Conservation (phyloP, 2,329 filamentous ascomycete genomes). For the Dothiorella sarmentorum region DNA sequence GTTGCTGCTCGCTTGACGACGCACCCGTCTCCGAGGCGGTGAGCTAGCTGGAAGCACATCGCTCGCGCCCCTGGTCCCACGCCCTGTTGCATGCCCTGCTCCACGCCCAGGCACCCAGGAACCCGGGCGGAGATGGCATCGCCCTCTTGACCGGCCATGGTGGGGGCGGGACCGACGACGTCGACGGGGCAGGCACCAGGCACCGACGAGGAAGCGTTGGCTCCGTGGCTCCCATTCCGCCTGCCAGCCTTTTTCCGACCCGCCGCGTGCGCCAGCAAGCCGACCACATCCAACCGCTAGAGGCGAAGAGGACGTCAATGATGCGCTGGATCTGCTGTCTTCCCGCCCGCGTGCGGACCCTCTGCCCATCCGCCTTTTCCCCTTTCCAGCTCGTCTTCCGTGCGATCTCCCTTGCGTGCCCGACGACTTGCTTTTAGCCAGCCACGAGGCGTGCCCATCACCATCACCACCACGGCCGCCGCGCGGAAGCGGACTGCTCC, state of each 20-base stretch:
- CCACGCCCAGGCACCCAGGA: background rate
- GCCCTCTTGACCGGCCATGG: background rate
- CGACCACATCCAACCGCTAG: background rate
- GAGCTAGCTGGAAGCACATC: background rate
- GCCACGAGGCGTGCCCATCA: constrained; percentile 10
- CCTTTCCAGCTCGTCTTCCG: constrained; percentile 5
- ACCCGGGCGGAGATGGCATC: constrained; percentile 12
- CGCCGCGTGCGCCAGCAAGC: background rate
- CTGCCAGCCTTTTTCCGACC: background rate
- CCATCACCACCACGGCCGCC: constrained; percentile 8
- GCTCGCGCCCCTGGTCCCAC: constrained; percentile 4
- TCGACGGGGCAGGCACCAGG: constrained; percentile 6
- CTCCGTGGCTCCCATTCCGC: background rate
- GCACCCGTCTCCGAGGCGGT: background rate
- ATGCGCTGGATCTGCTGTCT: constrained; percentile 4
- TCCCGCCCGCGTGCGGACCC: background rate
- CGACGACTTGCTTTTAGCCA: constrained; percentile 3
- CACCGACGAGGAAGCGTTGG: background rate
- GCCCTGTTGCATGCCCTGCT: constrained; percentile 2
- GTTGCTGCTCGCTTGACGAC: constrained; percentile 9
- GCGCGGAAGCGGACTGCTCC: background rate
- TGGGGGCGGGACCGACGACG: constrained; percentile 7
- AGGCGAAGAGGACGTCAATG: constrained; percentile 6
- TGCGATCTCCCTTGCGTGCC: background rate
- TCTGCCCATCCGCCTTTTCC: background rate